phyloP scores from a whole-genome alignment of 2,329 filamentous ascomycete genomes.

The Cryphonectria nitschkei region DNA sequence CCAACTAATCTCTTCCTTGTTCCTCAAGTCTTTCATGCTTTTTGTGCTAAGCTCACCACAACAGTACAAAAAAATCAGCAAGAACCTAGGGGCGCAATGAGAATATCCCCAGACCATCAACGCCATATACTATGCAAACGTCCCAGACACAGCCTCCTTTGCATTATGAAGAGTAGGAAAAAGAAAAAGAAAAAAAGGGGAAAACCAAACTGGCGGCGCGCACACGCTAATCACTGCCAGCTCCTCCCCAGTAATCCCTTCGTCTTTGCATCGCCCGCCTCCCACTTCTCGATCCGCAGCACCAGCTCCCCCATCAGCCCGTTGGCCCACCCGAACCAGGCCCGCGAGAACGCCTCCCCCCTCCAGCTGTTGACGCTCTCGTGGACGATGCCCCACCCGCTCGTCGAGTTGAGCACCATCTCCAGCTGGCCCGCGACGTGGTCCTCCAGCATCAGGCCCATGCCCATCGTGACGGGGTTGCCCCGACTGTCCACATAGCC shows the following conservation, averaged over 20 bases:
- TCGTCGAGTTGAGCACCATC: conserved; percentile 46
- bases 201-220: not conserved
- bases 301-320: conserved; percentile 48
- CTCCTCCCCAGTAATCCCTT: conserved; percentile 35
- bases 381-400: conserved; percentile 50
- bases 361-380: conserved; percentile 51
- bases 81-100: not conserved
- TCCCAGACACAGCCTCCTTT: not conserved
- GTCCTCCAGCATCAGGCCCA: conserved; percentile 28
- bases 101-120: not conserved
- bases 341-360: conserved; percentile 44
- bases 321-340: conserved; percentile 52
- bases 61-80: not conserved
- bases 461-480: conserved; percentile 32
- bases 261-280: conserved; percentile 31
- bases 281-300: conserved; percentile 39
- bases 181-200: not conserved
- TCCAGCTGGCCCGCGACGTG: conserved; percentile 41
- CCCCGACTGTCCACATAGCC: conserved; percentile 34
- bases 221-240: conserved; percentile 35
- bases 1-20: not conserved
- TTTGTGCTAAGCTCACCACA: not conserved
- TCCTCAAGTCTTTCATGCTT: not conserved
- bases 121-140: conserved; percentile 4
- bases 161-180: too few relatives aligned